phyloP scores from a whole-genome alignment of 2,329 filamentous ascomycete species.

The Trichoderma simmonsii region DNA sequence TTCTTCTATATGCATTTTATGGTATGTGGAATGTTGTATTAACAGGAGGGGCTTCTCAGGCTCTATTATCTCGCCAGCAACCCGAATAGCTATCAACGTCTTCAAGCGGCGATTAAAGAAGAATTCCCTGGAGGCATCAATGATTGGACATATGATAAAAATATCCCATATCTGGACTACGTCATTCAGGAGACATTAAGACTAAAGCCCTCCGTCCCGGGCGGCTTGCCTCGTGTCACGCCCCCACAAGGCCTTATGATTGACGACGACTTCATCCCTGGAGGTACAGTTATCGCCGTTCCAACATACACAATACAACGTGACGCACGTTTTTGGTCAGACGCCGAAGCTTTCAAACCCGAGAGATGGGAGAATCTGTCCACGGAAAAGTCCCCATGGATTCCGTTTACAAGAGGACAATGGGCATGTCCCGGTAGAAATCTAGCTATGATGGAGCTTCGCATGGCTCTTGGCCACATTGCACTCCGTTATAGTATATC shows the following conservation, averaged over 20 bases:
- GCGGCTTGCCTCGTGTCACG: conserved; percentile 35
- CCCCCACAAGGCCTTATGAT: conserved; percentile 37
- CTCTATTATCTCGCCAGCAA: neutral
- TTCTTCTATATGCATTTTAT: neutral
- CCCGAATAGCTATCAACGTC: neutral
- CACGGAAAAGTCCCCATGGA: neutral
- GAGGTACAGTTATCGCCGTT: conserved; percentile 33
- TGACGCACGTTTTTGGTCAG: conserved; percentile 23
- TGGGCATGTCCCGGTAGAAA: conserved; percentile 37
- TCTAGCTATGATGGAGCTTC: conserved; percentile 35
- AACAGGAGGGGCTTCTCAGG: neutral
- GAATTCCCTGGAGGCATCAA: neutral
- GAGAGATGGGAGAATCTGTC: conserved; percentile 31
- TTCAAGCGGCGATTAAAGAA: neutral
- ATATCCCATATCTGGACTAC: conserved; percentile 29
- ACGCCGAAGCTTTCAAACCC: conserved; percentile 31
- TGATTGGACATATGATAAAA: conserved; percentile 18
- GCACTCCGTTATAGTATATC: conserved; percentile 26
- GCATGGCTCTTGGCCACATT: conserved; percentile 3
- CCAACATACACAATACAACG: conserved; percentile 20
- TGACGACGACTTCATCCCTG: conserved; percentile 34
- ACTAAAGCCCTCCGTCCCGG: conserved; percentile 37
- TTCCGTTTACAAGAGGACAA: conserved; percentile 24
- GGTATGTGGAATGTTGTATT: neutral
- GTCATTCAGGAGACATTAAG: conserved; percentile 40